Evolutionary conservation across 2,329 filamentous ascomycete species (phyloP).

Genomic region (Colletotrichum salicis): DNA sequence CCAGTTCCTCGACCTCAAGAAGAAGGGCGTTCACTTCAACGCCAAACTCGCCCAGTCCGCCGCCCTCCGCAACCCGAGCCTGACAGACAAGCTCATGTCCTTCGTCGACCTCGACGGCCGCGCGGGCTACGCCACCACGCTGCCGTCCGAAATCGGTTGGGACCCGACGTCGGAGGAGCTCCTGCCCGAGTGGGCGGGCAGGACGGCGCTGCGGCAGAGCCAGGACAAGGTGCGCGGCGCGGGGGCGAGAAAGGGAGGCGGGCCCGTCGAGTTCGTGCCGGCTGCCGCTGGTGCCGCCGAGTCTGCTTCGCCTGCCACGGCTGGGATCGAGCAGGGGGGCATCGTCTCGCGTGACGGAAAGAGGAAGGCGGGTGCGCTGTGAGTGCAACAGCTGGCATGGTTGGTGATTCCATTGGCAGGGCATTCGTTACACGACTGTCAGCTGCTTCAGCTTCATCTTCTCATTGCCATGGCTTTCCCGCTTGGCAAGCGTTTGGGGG

Average conservation of each 20-base stretch:
- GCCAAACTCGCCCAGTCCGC: conserved; percentile 74
- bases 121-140: conserved; percentile 74
- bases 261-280: conserved; percentile 62
- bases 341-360: conserved; percentile 44
- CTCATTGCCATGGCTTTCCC: neutral
- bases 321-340: conserved; percentile 38
- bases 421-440: neutral
- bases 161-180: conserved; percentile 54
- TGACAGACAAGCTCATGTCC: conserved; percentile 77
- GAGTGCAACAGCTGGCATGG: neutral
- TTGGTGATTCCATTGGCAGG: neutral
- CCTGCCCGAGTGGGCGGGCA: conserved; percentile 66
- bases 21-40: conserved; percentile 82
- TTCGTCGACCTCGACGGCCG: conserved; percentile 66
- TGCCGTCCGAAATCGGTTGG: conserved; percentile 64
- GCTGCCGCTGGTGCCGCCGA: conserved; percentile 35
- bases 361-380: conserved; percentile 43
- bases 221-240: conserved; percentile 59
- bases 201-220: conserved; percentile 59
- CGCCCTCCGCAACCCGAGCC: conserved; percentile 76
- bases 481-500: neutral
- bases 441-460: neutral
- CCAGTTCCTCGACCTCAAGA: conserved; percentile 81
- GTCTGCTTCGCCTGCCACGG: neutral
- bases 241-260: conserved; percentile 53